Conservation (phyloP, 2,329 filamentous ascomycete species). For the Talaromyces sp. region DNA sequence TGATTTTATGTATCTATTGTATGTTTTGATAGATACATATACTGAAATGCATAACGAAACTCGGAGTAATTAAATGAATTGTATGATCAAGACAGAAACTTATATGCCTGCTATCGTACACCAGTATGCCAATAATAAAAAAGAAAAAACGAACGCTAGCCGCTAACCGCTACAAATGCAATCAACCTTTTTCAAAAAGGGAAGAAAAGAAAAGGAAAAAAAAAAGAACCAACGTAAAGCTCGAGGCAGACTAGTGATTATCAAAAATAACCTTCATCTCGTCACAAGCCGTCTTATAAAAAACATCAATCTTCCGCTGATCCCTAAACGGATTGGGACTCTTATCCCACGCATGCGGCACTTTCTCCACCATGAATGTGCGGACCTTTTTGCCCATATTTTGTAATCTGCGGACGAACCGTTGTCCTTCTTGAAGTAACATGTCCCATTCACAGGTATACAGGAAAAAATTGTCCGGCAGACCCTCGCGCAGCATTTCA, state of each 20-base stretch:
- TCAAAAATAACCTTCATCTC: slow-evolving; percentile 41
- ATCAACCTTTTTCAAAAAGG: neutral
- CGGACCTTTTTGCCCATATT: slow-evolving; percentile 41
- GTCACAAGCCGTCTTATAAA: slow-evolving; percentile 41
- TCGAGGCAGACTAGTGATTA: slow-evolving; percentile 12
- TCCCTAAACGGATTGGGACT: slow-evolving; percentile 45
- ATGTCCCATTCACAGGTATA: slow-evolving; percentile 64
- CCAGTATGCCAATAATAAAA: neutral
- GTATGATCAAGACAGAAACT: too few relatives aligned
- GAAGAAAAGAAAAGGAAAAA: slow-evolving; percentile 7
- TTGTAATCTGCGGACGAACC: slow-evolving; percentile 40
- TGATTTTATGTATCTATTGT: too few relatives aligned
- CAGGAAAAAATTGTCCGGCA: slow-evolving; percentile 58
- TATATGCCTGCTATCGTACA: neutral
- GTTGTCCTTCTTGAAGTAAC: slow-evolving; percentile 55
- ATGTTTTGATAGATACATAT: too few relatives aligned
- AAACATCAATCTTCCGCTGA: slow-evolving; percentile 36
- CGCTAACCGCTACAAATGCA: neutral
- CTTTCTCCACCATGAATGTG: slow-evolving; percentile 43
- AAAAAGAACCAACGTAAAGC: too few relatives aligned
- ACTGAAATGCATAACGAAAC: too few relatives aligned
- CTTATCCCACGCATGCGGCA: slow-evolving; percentile 48
- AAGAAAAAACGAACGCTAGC: neutral
- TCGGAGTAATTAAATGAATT: neutral
- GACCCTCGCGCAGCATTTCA: slow-evolving; percentile 46